Conservation (phyloP, 164 flowering plant species). For the Houttuynia cordata region DNA sequence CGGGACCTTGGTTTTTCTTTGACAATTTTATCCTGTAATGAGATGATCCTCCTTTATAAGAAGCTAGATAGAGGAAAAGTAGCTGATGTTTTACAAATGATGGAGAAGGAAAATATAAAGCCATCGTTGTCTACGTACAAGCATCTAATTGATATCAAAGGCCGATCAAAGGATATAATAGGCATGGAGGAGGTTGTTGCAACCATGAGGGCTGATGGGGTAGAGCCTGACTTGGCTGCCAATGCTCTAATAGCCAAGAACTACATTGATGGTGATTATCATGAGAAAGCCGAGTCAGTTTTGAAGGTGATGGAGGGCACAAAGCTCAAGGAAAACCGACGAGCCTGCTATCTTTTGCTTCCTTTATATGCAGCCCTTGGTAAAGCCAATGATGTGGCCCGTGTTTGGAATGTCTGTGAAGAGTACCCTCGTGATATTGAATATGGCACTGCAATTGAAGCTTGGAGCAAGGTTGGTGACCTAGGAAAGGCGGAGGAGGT, state of each 20-base stretch:
- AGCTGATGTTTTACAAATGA: constrained; percentile 57
- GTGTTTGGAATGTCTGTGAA: constrained; percentile 61
- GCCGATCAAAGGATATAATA: constrained; percentile 46
- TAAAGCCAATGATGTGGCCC: constrained; percentile 49
- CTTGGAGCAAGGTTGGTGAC: constrained; percentile 65
- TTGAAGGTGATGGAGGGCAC: constrained; percentile 67
- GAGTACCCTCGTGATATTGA: constrained; percentile 33
- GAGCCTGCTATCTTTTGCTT: constrained; percentile 33
- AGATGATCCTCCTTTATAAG: constrained; percentile 69
- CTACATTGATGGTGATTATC: constrained; percentile 38
- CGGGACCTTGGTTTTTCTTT: constrained; percentile 47
- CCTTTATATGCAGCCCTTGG: constrained; percentile 67
- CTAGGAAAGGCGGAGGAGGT: constrained; percentile 68
- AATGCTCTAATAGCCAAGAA: constrained; percentile 37
- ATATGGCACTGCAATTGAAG: constrained; percentile 54
- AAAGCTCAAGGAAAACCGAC: constrained; percentile 26
- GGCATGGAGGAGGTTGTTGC: constrained; percentile 76
- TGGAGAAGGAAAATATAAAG: constrained; percentile 78
- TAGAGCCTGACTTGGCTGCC: constrained; percentile 30
- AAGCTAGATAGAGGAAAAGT: constrained; percentile 62
- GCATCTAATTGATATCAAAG: constrained; percentile 60
- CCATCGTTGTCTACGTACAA: constrained; percentile 50
- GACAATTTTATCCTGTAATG: constrained; percentile 59
- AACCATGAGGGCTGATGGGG: constrained; percentile 67
- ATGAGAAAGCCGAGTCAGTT: constrained; percentile 57